phyloP scores from a whole-genome alignment of 164 flowering plant species.

The Macadamia integrifolia region DNA sequence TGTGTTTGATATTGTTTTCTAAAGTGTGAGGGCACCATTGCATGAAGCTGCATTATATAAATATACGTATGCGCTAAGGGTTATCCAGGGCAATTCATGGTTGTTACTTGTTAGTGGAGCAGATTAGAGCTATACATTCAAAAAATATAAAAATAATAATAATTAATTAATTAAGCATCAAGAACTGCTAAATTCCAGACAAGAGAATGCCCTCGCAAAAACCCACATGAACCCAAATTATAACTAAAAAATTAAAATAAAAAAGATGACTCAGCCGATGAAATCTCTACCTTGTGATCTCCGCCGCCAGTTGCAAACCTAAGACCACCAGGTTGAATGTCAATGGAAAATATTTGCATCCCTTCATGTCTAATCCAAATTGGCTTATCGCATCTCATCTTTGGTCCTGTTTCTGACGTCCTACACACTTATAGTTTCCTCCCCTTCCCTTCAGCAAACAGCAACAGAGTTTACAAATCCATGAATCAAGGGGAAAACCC shows the following conservation, averaged over 20 bases:
- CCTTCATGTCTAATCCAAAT: conserved; percentile 84
- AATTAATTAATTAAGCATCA: background rate
- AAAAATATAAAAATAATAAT: background rate
- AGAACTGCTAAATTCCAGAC: background rate
- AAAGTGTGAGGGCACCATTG: background rate
- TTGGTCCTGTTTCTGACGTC: conserved; percentile 2
- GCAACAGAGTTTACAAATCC: background rate
- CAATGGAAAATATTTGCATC: conserved; percentile 87
- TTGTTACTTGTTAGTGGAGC: background rate
- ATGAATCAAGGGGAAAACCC: background rate
- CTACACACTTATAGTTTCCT: background rate
- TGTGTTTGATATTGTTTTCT: background rate
- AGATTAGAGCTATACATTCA: background rate
- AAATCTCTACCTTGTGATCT: conserved; percentile 72
- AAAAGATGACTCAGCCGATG: background rate
- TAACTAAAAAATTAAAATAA: background rate
- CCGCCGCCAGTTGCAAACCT: conserved; percentile 99
- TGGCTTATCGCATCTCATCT: conserved; percentile 81
- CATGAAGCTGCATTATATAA: conserved; percentile 2
- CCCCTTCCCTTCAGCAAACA: background rate
- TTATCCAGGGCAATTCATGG: background rate
- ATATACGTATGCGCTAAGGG: background rate
- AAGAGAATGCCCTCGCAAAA: background rate
- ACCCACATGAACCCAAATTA: background rate
- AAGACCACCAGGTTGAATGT: conserved; percentile 87